phyloP scores from a whole-genome alignment of 805 yeast species.

The Starmerella ratchasimensis region DNA sequence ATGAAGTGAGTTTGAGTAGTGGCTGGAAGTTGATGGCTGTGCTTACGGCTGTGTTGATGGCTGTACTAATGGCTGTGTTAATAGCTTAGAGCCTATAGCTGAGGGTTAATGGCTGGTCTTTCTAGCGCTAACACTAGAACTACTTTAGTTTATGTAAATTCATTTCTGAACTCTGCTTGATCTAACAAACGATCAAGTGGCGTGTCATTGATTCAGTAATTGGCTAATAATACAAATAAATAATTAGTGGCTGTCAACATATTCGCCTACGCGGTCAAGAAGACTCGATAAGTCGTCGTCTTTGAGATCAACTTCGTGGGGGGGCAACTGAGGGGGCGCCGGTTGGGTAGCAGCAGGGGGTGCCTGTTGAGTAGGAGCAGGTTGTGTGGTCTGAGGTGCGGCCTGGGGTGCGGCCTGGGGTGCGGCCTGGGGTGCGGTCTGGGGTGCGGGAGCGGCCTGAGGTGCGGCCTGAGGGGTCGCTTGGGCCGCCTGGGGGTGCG shows the following conservation, averaged over 20 bases:
- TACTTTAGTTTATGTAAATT: no score
- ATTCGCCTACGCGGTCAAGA: constrained; percentile 15
- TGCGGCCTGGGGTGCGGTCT: not conserved
- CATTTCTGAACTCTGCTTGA: no score
- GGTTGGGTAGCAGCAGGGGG: not conserved
- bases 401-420: not conserved
- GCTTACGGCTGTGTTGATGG: no score
- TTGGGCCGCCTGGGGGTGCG: no score
- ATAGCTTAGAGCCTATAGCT: no score
- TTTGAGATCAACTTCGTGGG: not conserved
- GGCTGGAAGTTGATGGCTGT: no score
- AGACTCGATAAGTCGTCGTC: constrained; percentile 15
- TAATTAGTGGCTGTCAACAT: constrained; percentile 11
- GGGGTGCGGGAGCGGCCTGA: not conserved
- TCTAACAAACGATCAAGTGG: no score
- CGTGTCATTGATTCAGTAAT: no score
- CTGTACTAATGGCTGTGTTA: no score
- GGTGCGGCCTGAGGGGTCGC: not conserved
- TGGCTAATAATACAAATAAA: constrained; percentile 1
- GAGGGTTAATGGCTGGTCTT: no score
- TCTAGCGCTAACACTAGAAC: no score
- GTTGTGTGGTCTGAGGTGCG: not conserved
- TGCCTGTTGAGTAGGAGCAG: not conserved
- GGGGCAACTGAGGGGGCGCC: not conserved
- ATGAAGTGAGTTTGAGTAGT: no score